A percentile compares a stretch with the other conserved stretches of the same genome.
phyloP scores from a whole-genome alignment of 148 eudicot species.

The Heliamphora exappendiculata region DNA sequence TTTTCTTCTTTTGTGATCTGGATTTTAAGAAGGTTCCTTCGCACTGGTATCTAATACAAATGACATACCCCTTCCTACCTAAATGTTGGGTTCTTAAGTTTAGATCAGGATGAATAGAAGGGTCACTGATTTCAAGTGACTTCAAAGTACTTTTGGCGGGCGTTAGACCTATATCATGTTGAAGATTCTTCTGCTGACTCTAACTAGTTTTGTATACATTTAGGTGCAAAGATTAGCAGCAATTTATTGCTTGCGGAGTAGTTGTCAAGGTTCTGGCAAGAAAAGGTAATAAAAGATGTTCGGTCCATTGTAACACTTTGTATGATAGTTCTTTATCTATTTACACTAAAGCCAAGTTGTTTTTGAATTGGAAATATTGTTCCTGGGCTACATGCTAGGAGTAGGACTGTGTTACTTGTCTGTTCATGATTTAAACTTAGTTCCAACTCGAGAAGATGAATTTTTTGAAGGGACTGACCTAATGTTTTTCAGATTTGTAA shows the following conservation, averaged over 20 bases:
- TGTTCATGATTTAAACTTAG: not conserved
- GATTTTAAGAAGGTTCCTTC: not conserved
- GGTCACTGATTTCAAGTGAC: no score
- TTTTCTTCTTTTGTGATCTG: not conserved
- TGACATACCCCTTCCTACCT: not conserved
- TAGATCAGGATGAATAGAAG: not conserved
- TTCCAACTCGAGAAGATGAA: not conserved
- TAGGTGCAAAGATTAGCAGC: conserved; percentile 81
- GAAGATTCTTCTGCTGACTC: not conserved
- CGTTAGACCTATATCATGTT: not conserved
- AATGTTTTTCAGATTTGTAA: conserved; percentile 63
- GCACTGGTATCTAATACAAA: not conserved
- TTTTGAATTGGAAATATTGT: not conserved
- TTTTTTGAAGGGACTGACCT: not conserved
- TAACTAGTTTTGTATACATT: not conserved
- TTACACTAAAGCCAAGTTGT: not conserved
- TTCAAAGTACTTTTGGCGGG: not conserved
- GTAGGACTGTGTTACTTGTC: not conserved
- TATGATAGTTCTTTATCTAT: not conserved
- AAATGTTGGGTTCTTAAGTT: not conserved
- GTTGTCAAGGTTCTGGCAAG: conserved; percentile 75
- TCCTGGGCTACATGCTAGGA: not conserved
- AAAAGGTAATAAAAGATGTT: conserved; percentile 40
- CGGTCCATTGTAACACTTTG: not conserved
- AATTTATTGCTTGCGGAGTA: conserved; percentile 70